phyloP scores from a whole-genome alignment of 306 rosid genomes.

The Cicer yamashitae region DNA sequence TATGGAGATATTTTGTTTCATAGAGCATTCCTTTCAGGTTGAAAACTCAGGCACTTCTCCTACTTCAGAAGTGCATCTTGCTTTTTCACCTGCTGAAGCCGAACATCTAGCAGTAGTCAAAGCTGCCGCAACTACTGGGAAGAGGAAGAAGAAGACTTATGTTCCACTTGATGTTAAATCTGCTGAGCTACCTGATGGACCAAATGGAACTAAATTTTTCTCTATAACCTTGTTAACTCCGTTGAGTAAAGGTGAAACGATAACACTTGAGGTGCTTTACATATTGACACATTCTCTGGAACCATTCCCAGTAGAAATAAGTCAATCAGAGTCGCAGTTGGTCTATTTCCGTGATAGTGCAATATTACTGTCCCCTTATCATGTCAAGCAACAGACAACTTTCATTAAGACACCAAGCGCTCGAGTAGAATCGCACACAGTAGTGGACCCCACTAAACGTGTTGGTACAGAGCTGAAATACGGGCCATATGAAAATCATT shows the following conservation, averaged over 20 bases:
- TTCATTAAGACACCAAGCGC: slow-evolving; percentile 81
- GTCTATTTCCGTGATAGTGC: slow-evolving; percentile 92
- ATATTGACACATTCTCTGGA: slow-evolving; percentile 79
- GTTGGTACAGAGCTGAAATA: slow-evolving; percentile 79
- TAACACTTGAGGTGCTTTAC: slow-evolving; percentile 81
- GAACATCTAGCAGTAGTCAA: slow-evolving; percentile 78
- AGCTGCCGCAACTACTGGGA: slow-evolving; percentile 74
- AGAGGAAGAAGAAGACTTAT: slow-evolving; percentile 78
- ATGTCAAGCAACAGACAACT: slow-evolving; percentile 81
- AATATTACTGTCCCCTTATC: slow-evolving; percentile 79
- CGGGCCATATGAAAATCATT: slow-evolving; percentile 74
- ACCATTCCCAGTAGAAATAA: slow-evolving; percentile 92
- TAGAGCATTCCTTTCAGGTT: slow-evolving; percentile 61
- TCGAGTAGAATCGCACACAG: slow-evolving; percentile 84
- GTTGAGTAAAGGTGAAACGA: slow-evolving; percentile 65
- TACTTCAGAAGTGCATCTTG: slow-evolving; percentile 75
- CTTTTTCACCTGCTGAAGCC: slow-evolving; percentile 77
- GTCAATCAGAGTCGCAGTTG: slow-evolving; percentile 91
- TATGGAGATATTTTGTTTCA: slow-evolving; percentile 39
- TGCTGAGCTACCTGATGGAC: slow-evolving; percentile 71
- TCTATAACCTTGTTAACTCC: slow-evolving; percentile 67
- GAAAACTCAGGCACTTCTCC: slow-evolving; percentile 78
- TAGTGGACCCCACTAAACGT: slow-evolving; percentile 73
- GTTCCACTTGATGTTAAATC: slow-evolving; percentile 80
- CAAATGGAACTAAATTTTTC: slow-evolving; percentile 82